Conservation (phyloP, 257 asterid species). For the Scutellaria baicalensis region DNA sequence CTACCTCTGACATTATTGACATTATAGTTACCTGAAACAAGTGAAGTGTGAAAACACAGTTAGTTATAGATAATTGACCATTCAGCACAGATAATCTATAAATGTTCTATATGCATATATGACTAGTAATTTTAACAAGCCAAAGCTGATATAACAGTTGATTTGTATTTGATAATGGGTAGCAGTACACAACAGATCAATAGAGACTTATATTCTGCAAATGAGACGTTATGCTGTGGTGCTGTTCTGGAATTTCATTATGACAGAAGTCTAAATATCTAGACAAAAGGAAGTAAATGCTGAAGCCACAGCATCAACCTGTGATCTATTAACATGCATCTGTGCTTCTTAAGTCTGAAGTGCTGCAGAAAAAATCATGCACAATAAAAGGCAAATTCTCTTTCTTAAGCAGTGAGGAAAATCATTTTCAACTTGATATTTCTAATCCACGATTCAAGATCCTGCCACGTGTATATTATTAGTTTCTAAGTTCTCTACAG, state of each 20-base stretch:
- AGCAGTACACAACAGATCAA: not conserved
- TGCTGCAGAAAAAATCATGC: not conserved
- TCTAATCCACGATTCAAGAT: not conserved
- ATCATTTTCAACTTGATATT: not conserved
- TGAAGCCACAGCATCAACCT: not conserved
- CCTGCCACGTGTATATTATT: not conserved
- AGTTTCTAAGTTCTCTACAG: not conserved
- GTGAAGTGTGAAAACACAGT: not conserved
- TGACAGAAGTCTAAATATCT: not conserved
- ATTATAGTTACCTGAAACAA: conserved; percentile 12
- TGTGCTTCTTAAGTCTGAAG: not conserved
- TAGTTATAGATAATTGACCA: not conserved
- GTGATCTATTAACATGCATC: not conserved
- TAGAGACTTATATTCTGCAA: no score
- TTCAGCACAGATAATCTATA: not conserved
- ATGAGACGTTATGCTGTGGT: not conserved
- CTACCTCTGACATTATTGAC: conserved; percentile 46
- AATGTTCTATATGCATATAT: not conserved
- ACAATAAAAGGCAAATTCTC: not conserved
- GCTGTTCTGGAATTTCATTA: not conserved
- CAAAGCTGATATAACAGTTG: not conserved
- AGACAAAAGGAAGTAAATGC: not conserved
- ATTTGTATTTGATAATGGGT: not conserved
- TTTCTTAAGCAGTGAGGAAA: not conserved
- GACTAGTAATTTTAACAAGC: not conserved